These are phyloP conservation scores for Fusarium sublunatum DNA, from an alignment of 2,329 filamentous ascomycete species.

Conservation along the genomic window DNA sequence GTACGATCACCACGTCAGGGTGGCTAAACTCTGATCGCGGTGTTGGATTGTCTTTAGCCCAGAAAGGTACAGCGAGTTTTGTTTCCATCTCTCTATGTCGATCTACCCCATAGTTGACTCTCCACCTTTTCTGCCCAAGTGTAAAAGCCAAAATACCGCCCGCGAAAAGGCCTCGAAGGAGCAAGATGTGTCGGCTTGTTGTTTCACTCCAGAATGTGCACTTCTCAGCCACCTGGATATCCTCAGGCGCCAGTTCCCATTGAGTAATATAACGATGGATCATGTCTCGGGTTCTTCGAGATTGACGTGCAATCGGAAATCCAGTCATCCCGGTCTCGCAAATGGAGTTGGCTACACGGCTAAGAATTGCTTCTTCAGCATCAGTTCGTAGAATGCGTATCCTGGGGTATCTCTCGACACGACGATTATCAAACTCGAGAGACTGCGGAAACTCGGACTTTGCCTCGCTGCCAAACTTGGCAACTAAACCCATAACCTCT, in stretches of 20 bases:
- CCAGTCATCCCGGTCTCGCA: conserved; percentile 55
- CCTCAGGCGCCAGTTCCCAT: conserved; percentile 35
- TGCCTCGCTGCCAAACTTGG: conserved; percentile 45
- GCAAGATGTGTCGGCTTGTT: conserved; percentile 53
- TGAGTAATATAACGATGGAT: conserved; percentile 60
- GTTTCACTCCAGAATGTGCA: conserved; percentile 52
- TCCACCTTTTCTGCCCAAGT: conserved; percentile 69
- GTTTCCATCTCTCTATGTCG: conserved; percentile 53
- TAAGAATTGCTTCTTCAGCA: conserved; percentile 48
- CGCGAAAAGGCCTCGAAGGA: conserved; percentile 67
- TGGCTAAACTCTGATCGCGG: conserved; percentile 71
- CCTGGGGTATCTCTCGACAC: conserved; percentile 57
- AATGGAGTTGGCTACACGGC: conserved; percentile 53
- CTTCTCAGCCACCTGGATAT: conserved; percentile 53
- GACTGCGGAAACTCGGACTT: conserved; percentile 49
- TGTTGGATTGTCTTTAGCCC: conserved; percentile 68
- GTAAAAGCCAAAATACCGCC: conserved; percentile 64
- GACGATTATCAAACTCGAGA: conserved; percentile 55
- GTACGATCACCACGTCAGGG: conserved; percentile 65
- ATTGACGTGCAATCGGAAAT: conserved; percentile 56
- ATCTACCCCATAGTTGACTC: conserved; percentile 72
- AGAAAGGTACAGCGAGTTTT: conserved; percentile 67
- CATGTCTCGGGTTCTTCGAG: conserved; percentile 44
- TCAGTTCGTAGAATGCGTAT: conserved; percentile 59
- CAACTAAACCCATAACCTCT: conserved; percentile 60